Evolutionary conservation across 768 basidiomycete genomes (phyloP), one percentile per base, ranked within the genome.

Genomic region (Trametes villosa): DNA sequence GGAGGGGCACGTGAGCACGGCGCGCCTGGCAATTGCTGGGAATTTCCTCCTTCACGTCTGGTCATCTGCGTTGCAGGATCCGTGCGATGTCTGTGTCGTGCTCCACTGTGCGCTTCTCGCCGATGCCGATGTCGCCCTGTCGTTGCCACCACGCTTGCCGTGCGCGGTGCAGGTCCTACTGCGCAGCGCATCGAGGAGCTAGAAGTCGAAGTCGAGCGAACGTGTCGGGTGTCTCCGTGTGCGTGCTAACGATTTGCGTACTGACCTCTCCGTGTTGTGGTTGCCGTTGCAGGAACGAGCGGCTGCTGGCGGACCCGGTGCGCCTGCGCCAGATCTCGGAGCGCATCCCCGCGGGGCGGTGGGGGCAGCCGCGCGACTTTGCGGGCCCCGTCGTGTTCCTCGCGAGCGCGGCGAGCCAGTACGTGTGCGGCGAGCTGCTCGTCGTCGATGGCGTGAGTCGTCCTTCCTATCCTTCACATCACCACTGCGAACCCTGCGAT

Each of bases 261-360:
- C 50, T 52, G 33, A 34, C 33, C 40, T 7, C 40, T 8, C 9
- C 7, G 40, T 17, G 40, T 34, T 38, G 13, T 15, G n/a, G 15
- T 29, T 11, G 27, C 17, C 6, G 15, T 9, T 9, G 55, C 72
- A 88, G 86, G 86, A 89, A 88, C 74, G 81, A 83, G 68, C 81
- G 81, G 58, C 77, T 89, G 50, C 79, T 88, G 63, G 77, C 79
- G 60, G 85, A 89, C 74, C 83, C 86, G 31, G 78, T 78, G 36
- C 81, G 87, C 45, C 78, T 79, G 51, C 79, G 80, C 50, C 88
- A 89, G 72, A 89, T 89, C 71, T 81, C 86, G 53, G 88, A 88
- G 67, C 79, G 87, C 44, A 89, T 89, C 53, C 88, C 88, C 22
- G 84, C 84, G 5, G 83, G 81, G 24, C 76, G 88, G 62, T 89